Percentiles rank a stretch among this genome's conserved stretches.
Evolutionary conservation across 1,284 basidiomycete genomes (phyloP).

Genomic region (Nidula niveotomentosa): DNA sequence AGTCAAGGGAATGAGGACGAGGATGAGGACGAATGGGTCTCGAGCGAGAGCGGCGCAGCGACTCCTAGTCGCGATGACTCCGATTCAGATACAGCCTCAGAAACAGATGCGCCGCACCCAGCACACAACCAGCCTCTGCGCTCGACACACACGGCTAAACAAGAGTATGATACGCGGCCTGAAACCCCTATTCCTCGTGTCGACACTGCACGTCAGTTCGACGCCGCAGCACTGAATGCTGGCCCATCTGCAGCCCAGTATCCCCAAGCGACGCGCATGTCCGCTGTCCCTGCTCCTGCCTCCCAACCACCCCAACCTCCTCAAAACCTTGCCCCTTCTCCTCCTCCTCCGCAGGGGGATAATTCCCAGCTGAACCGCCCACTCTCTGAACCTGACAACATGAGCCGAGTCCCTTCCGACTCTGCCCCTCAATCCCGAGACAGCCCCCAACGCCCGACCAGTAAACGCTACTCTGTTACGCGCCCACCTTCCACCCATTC

Average conservation of each 20-base stretch:
- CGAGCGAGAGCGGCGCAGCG: conserved; percentile 70
- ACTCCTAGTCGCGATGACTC: conserved; percentile 57
- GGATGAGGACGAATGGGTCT: conserved; percentile 68
- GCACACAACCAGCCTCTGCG: conserved; percentile 6
- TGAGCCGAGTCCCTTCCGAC: neutral
- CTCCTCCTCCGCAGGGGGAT: conserved; percentile 7
- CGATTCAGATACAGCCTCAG: conserved; percentile 38
- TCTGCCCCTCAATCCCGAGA: conserved; percentile 6
- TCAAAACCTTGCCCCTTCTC: too few species aligned
- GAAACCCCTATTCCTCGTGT: conserved; percentile 27
- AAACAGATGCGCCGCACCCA: conserved; percentile 20
- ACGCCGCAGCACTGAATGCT: conserved; percentile 6
- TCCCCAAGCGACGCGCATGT: neutral
- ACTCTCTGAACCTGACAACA: conserved; percentile 4
- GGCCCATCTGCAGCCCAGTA: conserved; percentile 2
- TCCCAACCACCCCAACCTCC: conserved; percentile 6
- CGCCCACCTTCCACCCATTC: conserved; percentile 68
- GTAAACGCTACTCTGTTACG: conserved; percentile 31
- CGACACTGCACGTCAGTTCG: conserved; percentile 36
- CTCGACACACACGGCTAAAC: neutral
- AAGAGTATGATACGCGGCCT: conserved; percentile 5
- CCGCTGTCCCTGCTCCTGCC: conserved; percentile 8
- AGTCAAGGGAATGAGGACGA: conserved; percentile 53
- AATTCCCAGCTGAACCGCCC: conserved; percentile 1
- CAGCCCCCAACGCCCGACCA: conserved; percentile 14